These are phyloP conservation scores for Penicillium angulare DNA, from an alignment of 495 filamentous ascomycete species.

Conservation along the genomic window DNA sequence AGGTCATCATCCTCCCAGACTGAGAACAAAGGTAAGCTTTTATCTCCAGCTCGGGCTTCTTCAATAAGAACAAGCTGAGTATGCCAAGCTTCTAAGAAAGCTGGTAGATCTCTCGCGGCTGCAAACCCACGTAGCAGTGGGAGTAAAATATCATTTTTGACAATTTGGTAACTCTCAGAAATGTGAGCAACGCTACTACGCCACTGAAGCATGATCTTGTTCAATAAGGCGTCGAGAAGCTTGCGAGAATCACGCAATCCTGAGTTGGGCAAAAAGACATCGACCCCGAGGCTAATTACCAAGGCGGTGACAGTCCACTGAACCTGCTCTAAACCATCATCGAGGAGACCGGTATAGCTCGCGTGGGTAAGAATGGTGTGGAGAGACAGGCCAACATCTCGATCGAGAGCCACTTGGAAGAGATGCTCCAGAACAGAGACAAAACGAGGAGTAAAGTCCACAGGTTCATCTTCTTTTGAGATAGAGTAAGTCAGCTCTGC, in stretches of 20 bases:
- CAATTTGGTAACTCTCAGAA: slow-evolving; percentile 23
- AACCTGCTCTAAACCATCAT: slow-evolving; percentile 34
- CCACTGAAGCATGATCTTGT: slow-evolving; percentile 41
- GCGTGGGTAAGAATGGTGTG: slow-evolving; percentile 47
- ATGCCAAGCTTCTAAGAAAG: slow-evolving; percentile 68
- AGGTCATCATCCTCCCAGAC: slow-evolving; percentile 65
- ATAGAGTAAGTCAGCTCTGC: slow-evolving; percentile 43
- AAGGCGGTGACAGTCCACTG: slow-evolving; percentile 63
- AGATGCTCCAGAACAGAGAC: slow-evolving; percentile 38
- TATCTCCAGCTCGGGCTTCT: slow-evolving; percentile 31
- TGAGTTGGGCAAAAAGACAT: slow-evolving; percentile 63
- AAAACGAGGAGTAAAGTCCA: slow-evolving; percentile 32
- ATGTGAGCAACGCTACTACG: slow-evolving; percentile 11
- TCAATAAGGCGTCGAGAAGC: slow-evolving; percentile 42
- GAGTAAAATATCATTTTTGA: slow-evolving; percentile 47
- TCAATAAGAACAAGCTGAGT: slow-evolving; percentile 54
- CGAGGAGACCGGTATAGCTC: slow-evolving; percentile 42
- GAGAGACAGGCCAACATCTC: slow-evolving; percentile 41
- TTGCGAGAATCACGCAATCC: slow-evolving; percentile 39
- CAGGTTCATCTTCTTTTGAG: slow-evolving; percentile 33
- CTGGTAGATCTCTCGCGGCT: slow-evolving; percentile 60
- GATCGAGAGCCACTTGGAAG: slow-evolving; percentile 41
- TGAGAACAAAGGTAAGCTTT: slow-evolving; percentile 29
- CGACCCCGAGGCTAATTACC: slow-evolving; percentile 62
- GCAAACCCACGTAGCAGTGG: slow-evolving; percentile 63